Conservation (phyloP, 352 stramenopile species). For the Phytopythium oedochilum region DNA sequence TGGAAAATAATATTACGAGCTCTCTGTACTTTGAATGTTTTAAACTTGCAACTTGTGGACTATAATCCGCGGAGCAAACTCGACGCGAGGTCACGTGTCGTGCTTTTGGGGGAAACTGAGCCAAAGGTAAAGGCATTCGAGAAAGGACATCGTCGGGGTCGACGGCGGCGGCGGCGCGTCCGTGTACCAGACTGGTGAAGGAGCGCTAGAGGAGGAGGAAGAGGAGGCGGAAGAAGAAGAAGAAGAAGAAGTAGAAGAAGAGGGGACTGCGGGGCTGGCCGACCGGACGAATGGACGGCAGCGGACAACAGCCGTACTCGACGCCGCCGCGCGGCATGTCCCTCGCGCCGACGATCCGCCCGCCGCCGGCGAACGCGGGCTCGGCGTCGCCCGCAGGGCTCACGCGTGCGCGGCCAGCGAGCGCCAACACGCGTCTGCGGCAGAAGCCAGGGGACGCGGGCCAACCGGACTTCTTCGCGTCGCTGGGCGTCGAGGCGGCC, state of each 20-base stretch:
- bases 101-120: not conserved
- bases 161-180: not conserved
- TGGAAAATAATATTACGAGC: too few species aligned
- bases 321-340: constrained; percentile 21
- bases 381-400: constrained; percentile 1
- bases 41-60: too few species aligned
- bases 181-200: not conserved
- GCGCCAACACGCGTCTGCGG: constrained; percentile 50
- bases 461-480: constrained; percentile 52
- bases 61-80: too few species aligned
- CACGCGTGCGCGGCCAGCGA: constrained; percentile 34
- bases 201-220: not conserved
- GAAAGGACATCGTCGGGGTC: not conserved
- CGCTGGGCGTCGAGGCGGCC: constrained; percentile 35
- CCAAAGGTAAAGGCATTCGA: not conserved
- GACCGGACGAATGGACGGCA: constrained; percentile 19
- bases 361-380: not conserved
- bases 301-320: not conserved
- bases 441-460: constrained; percentile 40
- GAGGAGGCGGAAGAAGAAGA: not conserved
- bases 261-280: too few species aligned
- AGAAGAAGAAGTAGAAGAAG: not conserved
- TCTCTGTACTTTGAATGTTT: too few species aligned
- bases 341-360: constrained; percentile 1
- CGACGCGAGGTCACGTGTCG: too few species aligned